Percentiles rank a stretch among this genome's conserved stretches.
Conservation (phyloP, 2,329 filamentous ascomycete species). For the Monilinia aucupariae region DNA sequence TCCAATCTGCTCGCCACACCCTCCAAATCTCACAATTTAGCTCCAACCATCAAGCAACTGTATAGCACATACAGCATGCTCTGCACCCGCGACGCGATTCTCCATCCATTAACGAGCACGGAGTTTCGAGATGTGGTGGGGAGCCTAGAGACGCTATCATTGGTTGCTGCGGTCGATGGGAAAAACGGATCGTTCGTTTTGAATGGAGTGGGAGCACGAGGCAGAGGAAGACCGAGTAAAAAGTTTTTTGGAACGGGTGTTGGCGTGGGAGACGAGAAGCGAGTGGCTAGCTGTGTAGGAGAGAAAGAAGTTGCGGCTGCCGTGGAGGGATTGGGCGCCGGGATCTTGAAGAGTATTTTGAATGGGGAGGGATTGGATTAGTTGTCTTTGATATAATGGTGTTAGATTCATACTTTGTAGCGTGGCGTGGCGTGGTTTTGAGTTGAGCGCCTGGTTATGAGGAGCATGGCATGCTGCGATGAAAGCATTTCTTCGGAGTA, state of each 20-base stretch:
- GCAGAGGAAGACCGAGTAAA: slow-evolving; percentile 64
- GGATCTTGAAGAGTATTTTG: slow-evolving; percentile 58
- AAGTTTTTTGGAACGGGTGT: slow-evolving; percentile 43
- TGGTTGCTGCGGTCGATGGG: slow-evolving; percentile 66
- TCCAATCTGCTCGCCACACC: slow-evolving; percentile 47
- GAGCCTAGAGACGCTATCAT: slow-evolving; percentile 80
- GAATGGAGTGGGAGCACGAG: slow-evolving; percentile 57
- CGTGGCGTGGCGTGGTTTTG: neutral
- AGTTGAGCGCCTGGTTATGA: neutral
- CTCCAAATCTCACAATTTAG: slow-evolving; percentile 54
- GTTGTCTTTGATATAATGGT: neutral
- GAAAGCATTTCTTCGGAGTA: neutral
- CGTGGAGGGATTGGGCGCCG: slow-evolving; percentile 57
- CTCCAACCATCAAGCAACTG: slow-evolving; percentile 76
- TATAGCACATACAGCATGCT: slow-evolving; percentile 79
- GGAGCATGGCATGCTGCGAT: neutral
- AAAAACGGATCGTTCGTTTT: slow-evolving; percentile 62
- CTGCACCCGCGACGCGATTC: slow-evolving; percentile 80
- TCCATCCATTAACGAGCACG: slow-evolving; percentile 82
- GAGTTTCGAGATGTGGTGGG: slow-evolving; percentile 92
- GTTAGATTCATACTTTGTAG: neutral
- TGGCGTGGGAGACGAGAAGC: slow-evolving; percentile 64
- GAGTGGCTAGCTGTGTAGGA: slow-evolving; percentile 72
- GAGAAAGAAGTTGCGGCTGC: slow-evolving; percentile 71
- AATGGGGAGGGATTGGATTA: slow-evolving; percentile 40